Evolutionary conservation across 805 yeast species (phyloP), one percentile per base, ranked within the genome.

Genomic region (Pichia phayaonensis): DNA sequence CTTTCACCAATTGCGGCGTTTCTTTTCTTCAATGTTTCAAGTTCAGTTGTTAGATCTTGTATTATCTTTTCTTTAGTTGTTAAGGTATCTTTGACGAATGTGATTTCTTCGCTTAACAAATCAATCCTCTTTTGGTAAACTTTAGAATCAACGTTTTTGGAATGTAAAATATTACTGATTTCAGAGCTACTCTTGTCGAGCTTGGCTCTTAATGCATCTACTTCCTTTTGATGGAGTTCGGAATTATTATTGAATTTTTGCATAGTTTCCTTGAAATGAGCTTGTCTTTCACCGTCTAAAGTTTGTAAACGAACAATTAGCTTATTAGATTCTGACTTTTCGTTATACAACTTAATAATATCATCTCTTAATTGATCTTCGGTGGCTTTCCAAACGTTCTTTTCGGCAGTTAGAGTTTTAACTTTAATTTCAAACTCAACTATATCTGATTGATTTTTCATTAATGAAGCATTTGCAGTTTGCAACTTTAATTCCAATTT

Each of bases 41-140:
- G 61, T 54, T 73, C 73, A 15, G 52, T 51, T 22, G 69, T 67
- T 49, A 80, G 65, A 4, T 68, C 63, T 2, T 72, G 77, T 36
- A 73, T 64, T 16, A 61, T 51, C 3, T 59, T 55, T 42, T 72
- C 71, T 55, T 79, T 78, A 12, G 68, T 67, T 1, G 65, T 57
- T 18, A 81, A 61, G 8, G 71, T 69, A 34, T 73, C 73, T 45
- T 72, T 73, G 0, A 76, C 58, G 2, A 66, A 60, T 42, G 68
- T 53, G 42, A 81, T 61, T 45, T 79, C 79, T 13, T 67, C 62
- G 47, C 74, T 70, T 31, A 85, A 65, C 20, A 74, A 69, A 49
- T 82, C 85, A 39, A 84, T 75, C 61, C 82, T 82, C 44, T 76
- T 79, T 69, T 84, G 76, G 65, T 73, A 72, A 47, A 81, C 76